Evolutionary conservation across 441 rosid genomes (phyloP).

Genomic region (Isatis lusitanica): DNA sequence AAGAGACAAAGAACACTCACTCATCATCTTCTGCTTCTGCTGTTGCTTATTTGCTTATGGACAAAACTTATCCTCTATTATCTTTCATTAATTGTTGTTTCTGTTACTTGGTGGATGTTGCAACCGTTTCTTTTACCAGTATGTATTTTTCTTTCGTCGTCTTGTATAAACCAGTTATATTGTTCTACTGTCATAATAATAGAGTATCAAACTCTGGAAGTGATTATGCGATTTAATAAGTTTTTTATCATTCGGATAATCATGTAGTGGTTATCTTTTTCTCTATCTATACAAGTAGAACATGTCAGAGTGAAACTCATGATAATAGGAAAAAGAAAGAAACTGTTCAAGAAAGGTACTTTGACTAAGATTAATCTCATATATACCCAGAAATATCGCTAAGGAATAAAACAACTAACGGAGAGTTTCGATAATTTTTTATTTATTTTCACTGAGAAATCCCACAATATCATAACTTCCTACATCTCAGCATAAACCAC

Average conservation of each 20-base stretch:
- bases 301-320: not conserved
- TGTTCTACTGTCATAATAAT: not conserved
- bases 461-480: constrained; percentile 30
- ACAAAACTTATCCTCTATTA: not conserved
- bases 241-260: not conserved
- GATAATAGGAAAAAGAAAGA: not conserved
- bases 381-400: not conserved
- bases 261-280: not conserved
- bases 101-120: not conserved
- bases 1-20: constrained; percentile 2
- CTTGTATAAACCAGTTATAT: not conserved
- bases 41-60: not conserved
- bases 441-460: constrained; percentile 2
- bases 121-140: not conserved
- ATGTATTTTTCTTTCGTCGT: not conserved
- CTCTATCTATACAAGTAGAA: not conserved
- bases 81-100: constrained; percentile 1
- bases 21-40: not conserved
- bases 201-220: not conserved
- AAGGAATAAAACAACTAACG: not conserved
- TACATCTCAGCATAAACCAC: constrained; percentile 24
- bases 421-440: not conserved
- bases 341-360: not conserved
- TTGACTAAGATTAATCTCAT: not conserved
- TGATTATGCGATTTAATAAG: not conserved